Evolutionary conservation across 2,329 filamentous ascomycete species (phyloP), one percentile per base, ranked within the genome.

Genomic region (Cyclaneusma minus): DNA sequence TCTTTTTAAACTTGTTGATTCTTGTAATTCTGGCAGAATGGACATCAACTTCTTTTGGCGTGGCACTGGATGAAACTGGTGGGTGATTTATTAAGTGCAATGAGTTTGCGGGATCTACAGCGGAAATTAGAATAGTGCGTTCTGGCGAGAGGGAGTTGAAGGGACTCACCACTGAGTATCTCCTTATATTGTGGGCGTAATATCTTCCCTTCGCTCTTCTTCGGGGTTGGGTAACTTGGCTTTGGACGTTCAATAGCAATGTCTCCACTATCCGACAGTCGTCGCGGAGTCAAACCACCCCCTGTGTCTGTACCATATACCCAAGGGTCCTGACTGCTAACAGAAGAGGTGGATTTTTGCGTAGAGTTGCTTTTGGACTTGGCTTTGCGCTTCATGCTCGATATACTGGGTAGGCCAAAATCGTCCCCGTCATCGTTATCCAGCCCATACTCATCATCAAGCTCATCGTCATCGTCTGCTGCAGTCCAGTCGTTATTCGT

Each of bases 1-100:
- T 81, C 42, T 78, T 79, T 53, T 98, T 98, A 58, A 98, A 98
- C 48, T 95, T 95, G 56, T 98, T 94, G 49, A 98, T 98, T 35
- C 89, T 75, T 5, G 81, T 79, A 41, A 93, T 89, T 33, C 83
- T 73, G 22, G 85, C 79, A 30, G 80, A 85, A 46, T 92, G 75
- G 8, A 75, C 77, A 45, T 95, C 87, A 11, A 76, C 61, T 46
- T 94, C 83, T 48, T 91, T 95, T 2, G 75, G 64, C 1, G 73
- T 68, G 3, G 85, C 82, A 45, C 78, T 76, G 14, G 65, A 55
- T 7, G 82, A 71, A 23, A 80, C 61, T 1, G 80, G 58, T 5
- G 84, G 74, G 51, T 98, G 85, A 41, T 80, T 80, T 42, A 98
- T 95, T 6, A 98, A 68, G 48, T 98, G 87, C 22, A 98, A 58